A percentile compares a stretch with the other conserved stretches of the same genome.
Evolutionary conservation across 768 basidiomycete genomes (phyloP).

Genomic region (Naganishia onofrii): DNA sequence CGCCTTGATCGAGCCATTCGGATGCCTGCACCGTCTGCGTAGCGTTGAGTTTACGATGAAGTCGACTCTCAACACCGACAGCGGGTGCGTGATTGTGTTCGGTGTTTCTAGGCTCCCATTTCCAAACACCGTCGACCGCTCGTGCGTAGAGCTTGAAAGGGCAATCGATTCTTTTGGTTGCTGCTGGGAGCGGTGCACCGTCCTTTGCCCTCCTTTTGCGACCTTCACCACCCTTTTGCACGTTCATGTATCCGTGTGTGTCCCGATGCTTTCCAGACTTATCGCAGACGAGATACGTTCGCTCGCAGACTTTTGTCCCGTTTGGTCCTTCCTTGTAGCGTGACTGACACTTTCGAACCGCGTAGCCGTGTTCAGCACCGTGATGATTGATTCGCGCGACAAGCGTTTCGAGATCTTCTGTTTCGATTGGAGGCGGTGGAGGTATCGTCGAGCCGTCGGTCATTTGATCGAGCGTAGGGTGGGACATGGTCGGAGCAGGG

Average conservation of each 20-base stretch:
- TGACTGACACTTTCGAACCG: conserved; percentile 21
- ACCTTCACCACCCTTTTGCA: conserved; percentile 17
- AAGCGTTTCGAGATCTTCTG: conserved; percentile 17
- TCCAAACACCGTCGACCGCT: conserved; percentile 13
- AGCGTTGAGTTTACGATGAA: conserved; percentile 21
- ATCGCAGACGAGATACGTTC: conserved; percentile 20
- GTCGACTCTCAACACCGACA: conserved; percentile 7
- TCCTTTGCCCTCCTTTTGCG: conserved; percentile 21
- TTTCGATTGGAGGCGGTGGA: conserved; percentile 4
- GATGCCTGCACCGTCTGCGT: conserved; percentile 19
- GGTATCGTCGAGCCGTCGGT: not conserved
- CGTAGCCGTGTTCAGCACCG: conserved; percentile 19
- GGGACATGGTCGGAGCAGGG: not conserved
- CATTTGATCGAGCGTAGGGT: not conserved
- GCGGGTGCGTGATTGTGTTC: conserved; percentile 17
- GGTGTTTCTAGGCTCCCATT: conserved; percentile 8
- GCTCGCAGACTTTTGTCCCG: conserved; percentile 9
- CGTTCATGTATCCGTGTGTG: conserved; percentile 16
- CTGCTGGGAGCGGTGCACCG: conserved; percentile 14
- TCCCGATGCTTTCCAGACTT: conserved; percentile 18
- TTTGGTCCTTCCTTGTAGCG: conserved; percentile 24
- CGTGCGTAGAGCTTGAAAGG: conserved; percentile 23
- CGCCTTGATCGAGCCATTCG: conserved; percentile 22
- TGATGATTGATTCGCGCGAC: conserved; percentile 19
- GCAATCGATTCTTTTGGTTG: conserved; percentile 19